These are phyloP conservation scores for Fusarium sp. DNA, from an alignment of 2,329 filamentous ascomycete genomes.

Conservation along the genomic window DNA sequence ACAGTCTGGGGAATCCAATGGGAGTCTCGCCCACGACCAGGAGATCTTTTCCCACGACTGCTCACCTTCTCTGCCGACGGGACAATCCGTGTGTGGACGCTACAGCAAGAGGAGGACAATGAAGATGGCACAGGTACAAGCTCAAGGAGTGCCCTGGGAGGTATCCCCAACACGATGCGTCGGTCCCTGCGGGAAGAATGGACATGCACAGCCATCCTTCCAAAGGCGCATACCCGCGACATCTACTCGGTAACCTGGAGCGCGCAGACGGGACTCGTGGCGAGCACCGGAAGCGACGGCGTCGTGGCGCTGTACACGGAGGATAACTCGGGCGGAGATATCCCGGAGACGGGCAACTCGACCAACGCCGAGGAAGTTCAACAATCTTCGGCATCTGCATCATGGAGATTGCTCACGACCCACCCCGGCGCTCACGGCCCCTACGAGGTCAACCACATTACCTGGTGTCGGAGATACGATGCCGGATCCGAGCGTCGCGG, in stretches of 20 bases:
- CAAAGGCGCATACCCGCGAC: slow-evolving; percentile 79
- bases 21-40: slow-evolving; percentile 61
- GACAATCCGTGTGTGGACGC: slow-evolving; percentile 82
- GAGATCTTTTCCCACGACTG: slow-evolving; percentile 68
- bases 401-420: slow-evolving; percentile 80
- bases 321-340: slow-evolving; percentile 16
- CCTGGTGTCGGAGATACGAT: slow-evolving; percentile 86
- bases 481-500: slow-evolving; percentile 64
- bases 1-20: slow-evolving; percentile 93
- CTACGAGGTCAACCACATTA: slow-evolving; percentile 93
- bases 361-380: slow-evolving; percentile 15
- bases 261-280: slow-evolving; percentile 77
- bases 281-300: slow-evolving; percentile 91
- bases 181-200: slow-evolving; percentile 83
- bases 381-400: slow-evolving; percentile 39
- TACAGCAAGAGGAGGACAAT: slow-evolving; percentile 64
- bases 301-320: slow-evolving; percentile 76
- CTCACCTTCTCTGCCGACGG: slow-evolving; percentile 88
- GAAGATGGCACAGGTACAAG: slow-evolving; percentile 39
- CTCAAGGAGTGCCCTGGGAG: slow-evolving; percentile 60
- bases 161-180: slow-evolving; percentile 91
- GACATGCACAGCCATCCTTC: slow-evolving; percentile 81
- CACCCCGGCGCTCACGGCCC: slow-evolving; percentile 84
- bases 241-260: slow-evolving; percentile 92
- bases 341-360: slow-evolving; percentile 43